Base-by-base conservation (phyloP, 2,329 filamentous ascomycete genomes). In the Trichoderma endophyticum region DNA sequence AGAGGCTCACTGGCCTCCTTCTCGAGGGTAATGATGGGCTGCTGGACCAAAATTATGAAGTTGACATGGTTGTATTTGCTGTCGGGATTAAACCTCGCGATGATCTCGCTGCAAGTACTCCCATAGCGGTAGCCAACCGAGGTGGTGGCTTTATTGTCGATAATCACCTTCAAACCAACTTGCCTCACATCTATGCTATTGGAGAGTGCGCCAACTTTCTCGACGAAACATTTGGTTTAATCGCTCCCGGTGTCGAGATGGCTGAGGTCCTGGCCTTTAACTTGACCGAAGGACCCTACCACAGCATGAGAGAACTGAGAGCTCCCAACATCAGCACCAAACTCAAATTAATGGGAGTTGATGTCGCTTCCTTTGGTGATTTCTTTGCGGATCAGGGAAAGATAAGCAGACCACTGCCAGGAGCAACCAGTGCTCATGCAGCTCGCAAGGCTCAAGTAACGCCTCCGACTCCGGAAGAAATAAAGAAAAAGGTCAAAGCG, bases 201-300 rank as follows among this genome's bases (percentile, higher is more conserved):
- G 95, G 94, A 71, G 95, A 97, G 81, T 97, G 94, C 77, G 94
- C 94, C 6, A 96, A 91, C 82, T 97, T 93, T 93, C 87, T 95
- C 74, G 91, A 89, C 75, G 92, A 96, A 81, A 94, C 93, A 0
- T 97, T 94, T 75, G 94, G 94, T 6, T 88, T 98, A 24, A 97
- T 98, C 76, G 94, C 92, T 0, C 94, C 94, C 0, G 94, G 94
- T 21, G 88, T 97, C 43, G 95, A 97, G 81, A 97, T 97, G 93
- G 95, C 95, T 0, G 94, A 97, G 76, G 91, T 97, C 1, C 88
- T 97, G 3, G 90, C 94, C 12, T 97, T 96, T 84, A 97, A 97
- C 80, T 88, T 98, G 72, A 97, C 94, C 4, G 91, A 95, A 79
- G 92, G 93, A 36, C 91, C 92, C 78, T 86, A 89, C 2, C 92